Conservation (phyloP, 768 basidiomycete genomes). For the Leccinum uliginosum region DNA sequence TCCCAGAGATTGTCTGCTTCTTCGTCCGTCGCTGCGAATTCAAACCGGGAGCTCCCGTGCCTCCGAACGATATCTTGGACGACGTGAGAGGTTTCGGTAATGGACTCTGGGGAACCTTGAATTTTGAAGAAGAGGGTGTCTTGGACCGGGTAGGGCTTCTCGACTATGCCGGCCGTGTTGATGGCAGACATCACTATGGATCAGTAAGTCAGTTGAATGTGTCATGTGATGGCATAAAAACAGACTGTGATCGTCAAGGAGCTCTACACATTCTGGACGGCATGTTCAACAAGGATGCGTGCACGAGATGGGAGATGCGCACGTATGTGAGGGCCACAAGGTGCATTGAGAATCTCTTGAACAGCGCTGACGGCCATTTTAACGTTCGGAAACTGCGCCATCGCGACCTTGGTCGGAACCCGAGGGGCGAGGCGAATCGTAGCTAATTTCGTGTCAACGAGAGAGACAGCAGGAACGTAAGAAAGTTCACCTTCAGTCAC, state of each 20-base stretch:
- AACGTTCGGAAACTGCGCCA: constrained; percentile 83
- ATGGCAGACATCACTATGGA: constrained; percentile 70
- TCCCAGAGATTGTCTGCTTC: constrained; percentile 80
- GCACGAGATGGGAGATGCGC: constrained; percentile 21
- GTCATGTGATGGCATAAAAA: neutral
- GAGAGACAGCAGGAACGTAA: neutral
- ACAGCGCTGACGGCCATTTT: constrained; percentile 76
- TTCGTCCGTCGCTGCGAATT: constrained; percentile 68
- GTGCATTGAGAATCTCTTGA: constrained; percentile 68
- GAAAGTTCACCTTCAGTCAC: constrained; percentile 67
- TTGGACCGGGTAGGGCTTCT: constrained; percentile 57
- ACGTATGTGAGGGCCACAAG: constrained; percentile 73
- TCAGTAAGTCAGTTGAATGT: neutral
- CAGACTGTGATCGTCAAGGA: constrained; percentile 73
- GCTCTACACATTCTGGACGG: constrained; percentile 75
- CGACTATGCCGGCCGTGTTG: constrained; percentile 59
- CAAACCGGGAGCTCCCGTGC: constrained; percentile 65
- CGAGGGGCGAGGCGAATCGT: constrained; percentile 80
- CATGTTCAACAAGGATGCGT: neutral
- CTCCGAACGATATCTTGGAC: constrained; percentile 60
- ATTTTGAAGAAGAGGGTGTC: constrained; percentile 92
- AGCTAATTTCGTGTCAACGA: constrained; percentile 37
- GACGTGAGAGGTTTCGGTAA: constrained; percentile 52
- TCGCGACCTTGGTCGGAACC: constrained; percentile 80
- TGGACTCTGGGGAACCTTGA: constrained; percentile 64